Evolutionary conservation across 1,284 basidiomycete genomes (phyloP), one percentile per base, ranked within the genome.

Genomic region (Pyrrhoderma lamaoense): DNA sequence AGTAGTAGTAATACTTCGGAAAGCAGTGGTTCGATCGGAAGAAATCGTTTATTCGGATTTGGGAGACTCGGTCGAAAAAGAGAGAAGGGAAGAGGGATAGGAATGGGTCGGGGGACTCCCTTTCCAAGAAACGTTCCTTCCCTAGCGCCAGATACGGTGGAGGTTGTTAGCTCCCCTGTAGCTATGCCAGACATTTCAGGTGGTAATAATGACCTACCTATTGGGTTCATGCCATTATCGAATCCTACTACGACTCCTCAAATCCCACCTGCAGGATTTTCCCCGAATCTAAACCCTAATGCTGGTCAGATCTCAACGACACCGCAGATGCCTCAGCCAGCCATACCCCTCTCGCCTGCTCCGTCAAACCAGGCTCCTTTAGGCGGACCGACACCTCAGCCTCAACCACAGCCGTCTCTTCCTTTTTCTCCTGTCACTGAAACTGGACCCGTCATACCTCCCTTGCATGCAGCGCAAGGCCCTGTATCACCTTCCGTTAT

Each of bases 401-500:
- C 27, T 9, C 9, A 8, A 16, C 42, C 4, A 31, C n/a, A 35
- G 16, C 35, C 44, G 25, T 8, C 23, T 40, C 40, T 19, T 16
- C 48, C 48, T n/a, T n/a, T 43, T 8, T 49, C 48, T 18, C 48
- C 48, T 7, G 19, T 38, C 11, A 47, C 25, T 23, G 3, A n/a
- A 43, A 22, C 39, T 16, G 19, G 25, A 18, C 49, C 46, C 16
- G 19, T 31, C 9, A 19, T 35, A 1, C 45, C 37, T 23, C 46
- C 45, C 3, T 19, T 48, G 2, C 7, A n/a, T 31, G 45, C 38
- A 36, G 45, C 23, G 11, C 23, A 39, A 14, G 46, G 36, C 31
- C 39, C 43, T 27, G 37, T 44, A 34, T 45, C 38, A 25, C 34
- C 47, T 44, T 25, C 50, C 21, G 48, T 49, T 25, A 22, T 40